phyloP scores from a whole-genome alignment of 106 monocot genomes.

The Dioscorea zingiberensis region DNA sequence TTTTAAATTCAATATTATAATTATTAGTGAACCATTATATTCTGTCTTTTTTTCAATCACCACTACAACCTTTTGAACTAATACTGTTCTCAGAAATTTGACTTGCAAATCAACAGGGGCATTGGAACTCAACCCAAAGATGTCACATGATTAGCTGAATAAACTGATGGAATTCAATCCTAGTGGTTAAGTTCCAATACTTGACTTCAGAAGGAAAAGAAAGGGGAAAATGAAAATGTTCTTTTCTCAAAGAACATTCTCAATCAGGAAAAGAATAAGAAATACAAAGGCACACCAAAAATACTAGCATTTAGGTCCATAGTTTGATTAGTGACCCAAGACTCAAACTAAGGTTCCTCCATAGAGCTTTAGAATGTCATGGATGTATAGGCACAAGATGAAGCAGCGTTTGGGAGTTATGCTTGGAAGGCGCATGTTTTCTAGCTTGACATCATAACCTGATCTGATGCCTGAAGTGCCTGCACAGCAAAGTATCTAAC shows the following conservation, averaged over 20 bases:
- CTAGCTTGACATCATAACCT: constrained; percentile 58
- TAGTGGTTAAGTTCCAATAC: background rate
- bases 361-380: background rate
- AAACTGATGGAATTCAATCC: background rate
- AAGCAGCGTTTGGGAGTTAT: background rate
- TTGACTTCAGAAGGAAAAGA: background rate
- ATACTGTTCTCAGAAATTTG: no score
- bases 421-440: background rate
- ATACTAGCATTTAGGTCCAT: background rate
- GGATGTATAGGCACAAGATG: background rate
- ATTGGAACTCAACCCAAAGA: background rate
- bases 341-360: background rate
- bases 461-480: constrained; percentile 68
- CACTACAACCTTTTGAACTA: no score
- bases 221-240: background rate
- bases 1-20: no score
- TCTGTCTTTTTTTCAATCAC: no score
- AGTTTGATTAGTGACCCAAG: background rate
- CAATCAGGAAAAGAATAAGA: background rate
- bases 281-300: background rate
- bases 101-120: no score
- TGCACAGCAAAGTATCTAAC: constrained; percentile 74
- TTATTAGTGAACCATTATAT: no score
- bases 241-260: background rate
- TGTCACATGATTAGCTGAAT: background rate